These are phyloP conservation scores for Craspedostauros australis DNA, from an alignment of 108 stramenopile species.

Conservation along the genomic window DNA sequence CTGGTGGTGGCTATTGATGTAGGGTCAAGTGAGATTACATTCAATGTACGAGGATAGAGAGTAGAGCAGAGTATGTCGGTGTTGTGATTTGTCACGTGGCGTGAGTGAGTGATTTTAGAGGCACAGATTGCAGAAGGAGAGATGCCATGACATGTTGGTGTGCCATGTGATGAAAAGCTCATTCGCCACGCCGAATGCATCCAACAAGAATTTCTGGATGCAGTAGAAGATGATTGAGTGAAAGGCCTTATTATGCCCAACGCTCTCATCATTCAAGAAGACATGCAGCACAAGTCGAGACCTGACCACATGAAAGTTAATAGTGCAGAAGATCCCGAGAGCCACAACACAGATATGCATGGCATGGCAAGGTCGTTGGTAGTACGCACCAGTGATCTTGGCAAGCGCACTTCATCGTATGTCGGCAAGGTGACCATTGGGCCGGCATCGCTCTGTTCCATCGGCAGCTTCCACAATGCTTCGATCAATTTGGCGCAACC, in stretches of 20 bases:
- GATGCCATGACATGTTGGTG: too few relatives aligned
- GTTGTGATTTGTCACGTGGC: too few relatives aligned
- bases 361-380: neutral
- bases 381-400: constrained; percentile 63
- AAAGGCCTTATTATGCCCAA: too few relatives aligned
- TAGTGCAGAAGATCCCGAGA: neutral
- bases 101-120: too few relatives aligned
- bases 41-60: neutral
- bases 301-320: neutral
- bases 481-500: constrained; percentile 69
- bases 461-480: constrained; percentile 71
- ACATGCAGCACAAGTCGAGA: neutral
- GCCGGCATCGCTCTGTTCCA: constrained; percentile 69
- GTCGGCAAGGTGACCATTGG: constrained; percentile 55
- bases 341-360: neutral
- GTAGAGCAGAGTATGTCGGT: neutral
- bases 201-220: too few relatives aligned
- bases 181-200: too few relatives aligned
- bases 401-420: constrained; percentile 49
- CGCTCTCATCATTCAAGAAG: too few relatives aligned
- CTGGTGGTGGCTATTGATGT: constrained; percentile 65
- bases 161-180: too few relatives aligned
- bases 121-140: too few relatives aligned
- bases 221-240: too few relatives aligned
- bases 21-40: too few relatives aligned